These are phyloP conservation scores for Populus davidiana DNA, from an alignment of 345 rosid species.

Conservation along the genomic window DNA sequence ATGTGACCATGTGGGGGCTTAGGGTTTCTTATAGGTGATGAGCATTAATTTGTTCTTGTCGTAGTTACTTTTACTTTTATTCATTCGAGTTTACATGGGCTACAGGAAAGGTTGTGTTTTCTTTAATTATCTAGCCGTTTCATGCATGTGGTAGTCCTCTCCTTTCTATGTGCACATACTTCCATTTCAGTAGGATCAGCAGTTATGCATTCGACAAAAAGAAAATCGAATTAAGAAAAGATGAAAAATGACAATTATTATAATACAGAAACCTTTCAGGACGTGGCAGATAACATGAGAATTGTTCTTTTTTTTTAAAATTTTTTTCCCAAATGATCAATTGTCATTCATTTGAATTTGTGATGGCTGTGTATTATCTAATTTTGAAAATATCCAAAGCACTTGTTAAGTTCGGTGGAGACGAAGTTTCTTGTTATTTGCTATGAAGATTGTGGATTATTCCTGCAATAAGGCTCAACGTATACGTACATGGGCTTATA, in stretches of 20 bases:
- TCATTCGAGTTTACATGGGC: too few species aligned
- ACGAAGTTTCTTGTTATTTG: not conserved
- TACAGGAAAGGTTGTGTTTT: too few species aligned
- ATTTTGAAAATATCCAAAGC: not conserved
- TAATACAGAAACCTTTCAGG: not conserved
- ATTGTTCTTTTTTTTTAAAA: not conserved
- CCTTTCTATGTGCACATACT: not conserved
- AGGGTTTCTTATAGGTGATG: not conserved
- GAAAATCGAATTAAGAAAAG: not conserved
- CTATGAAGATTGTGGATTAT: not conserved
- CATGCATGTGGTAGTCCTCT: not conserved
- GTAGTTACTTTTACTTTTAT: too few species aligned
- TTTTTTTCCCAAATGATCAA: not conserved
- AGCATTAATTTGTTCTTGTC: too few species aligned
- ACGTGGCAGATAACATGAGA: conserved; percentile 6
- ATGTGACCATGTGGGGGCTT: not conserved
- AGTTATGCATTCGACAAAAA: not conserved
- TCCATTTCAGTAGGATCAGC: not conserved
- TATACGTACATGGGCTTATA: not conserved
- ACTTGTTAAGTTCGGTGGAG: not conserved
- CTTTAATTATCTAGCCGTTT: not conserved
- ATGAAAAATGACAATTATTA: not conserved
- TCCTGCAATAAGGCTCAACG: too few species aligned
- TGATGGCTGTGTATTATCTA: not conserved
- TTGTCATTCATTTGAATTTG: not conserved